Conservation (phyloP, 129 eudicot species). For the Ambrosia artemisiifolia region DNA sequence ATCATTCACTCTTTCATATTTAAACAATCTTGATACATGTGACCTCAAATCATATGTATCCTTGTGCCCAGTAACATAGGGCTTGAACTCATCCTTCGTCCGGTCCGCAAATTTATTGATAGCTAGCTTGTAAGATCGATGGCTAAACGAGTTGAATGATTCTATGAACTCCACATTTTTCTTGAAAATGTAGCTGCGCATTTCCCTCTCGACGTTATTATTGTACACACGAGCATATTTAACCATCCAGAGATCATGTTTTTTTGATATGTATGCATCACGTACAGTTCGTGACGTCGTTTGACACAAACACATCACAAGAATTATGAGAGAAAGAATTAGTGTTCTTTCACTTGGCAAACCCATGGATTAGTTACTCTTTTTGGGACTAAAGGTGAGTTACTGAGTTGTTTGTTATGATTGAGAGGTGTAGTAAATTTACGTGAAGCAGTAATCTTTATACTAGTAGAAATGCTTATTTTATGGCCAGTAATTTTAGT, state of each 20-base stretch:
- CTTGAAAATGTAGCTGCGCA: conserved; percentile 31
- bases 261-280: conserved; percentile 13
- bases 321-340: conserved; percentile 1
- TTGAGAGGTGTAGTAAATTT: not conserved
- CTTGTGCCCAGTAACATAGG: conserved; percentile 30
- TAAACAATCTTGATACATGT: conserved; percentile 14
- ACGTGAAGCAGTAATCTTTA: not conserved
- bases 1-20: conserved; percentile 39
- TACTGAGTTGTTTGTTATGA: not conserved
- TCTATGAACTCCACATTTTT: conserved; percentile 29
- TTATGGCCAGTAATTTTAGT: not conserved
- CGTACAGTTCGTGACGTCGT: conserved; percentile 10
- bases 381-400: not conserved
- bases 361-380: conserved; percentile 27
- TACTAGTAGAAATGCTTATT: not conserved
- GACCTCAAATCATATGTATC: conserved; percentile 2
- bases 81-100: conserved; percentile 33
- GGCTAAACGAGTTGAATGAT: conserved; percentile 19
- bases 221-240: conserved; percentile 36
- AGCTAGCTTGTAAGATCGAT: conserved; percentile 23
- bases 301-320: conserved; percentile 21
- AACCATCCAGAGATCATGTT: conserved; percentile 44
- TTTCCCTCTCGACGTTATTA: conserved; percentile 30
- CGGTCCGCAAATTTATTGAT: conserved; percentile 38
- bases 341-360: not conserved